These are phyloP conservation scores for Aspergillus clavatus DNA, from an alignment of 2,329 filamentous ascomycete genomes.

Conservation along the genomic window DNA sequence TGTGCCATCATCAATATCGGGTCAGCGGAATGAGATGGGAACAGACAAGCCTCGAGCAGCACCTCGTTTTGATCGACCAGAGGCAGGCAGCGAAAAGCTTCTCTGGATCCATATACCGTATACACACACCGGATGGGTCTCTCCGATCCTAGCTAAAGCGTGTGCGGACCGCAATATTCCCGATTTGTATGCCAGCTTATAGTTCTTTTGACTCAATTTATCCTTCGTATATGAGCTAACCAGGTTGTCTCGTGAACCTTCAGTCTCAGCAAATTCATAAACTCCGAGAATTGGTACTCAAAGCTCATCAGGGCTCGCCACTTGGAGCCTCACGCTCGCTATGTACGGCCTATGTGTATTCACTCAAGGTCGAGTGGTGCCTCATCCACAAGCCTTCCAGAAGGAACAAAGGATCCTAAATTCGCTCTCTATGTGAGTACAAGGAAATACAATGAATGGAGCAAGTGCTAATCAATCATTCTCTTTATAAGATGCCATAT, in stretches of 20 bases:
- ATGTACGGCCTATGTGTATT: slow-evolving; percentile 34
- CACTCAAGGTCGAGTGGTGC: slow-evolving; percentile 25
- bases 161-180: slow-evolving; percentile 23
- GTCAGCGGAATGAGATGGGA: slow-evolving; percentile 19
- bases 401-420: slow-evolving; percentile 17
- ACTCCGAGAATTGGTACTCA: slow-evolving; percentile 34
- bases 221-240: neutral
- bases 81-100: slow-evolving; percentile 31
- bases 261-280: slow-evolving; percentile 37
- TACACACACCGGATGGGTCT: slow-evolving; percentile 22
- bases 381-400: slow-evolving; percentile 9
- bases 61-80: slow-evolving; percentile 30
- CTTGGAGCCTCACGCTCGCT: slow-evolving; percentile 38
- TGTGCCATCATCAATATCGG: slow-evolving; percentile 21
- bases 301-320: slow-evolving; percentile 36
- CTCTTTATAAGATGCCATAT: slow-evolving; percentile 22
- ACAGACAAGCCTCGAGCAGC: slow-evolving; percentile 22
- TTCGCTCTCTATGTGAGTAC: slow-evolving; percentile 29
- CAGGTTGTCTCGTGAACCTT: neutral
- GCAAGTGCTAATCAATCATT: slow-evolving; percentile 2
- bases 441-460: neutral
- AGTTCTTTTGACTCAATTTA: neutral
- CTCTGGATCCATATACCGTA: slow-evolving; percentile 34
- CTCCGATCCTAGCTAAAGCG: slow-evolving; percentile 19
- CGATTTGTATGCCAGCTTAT: slow-evolving; percentile 11